Evolutionary conservation across 164 flowering plant species (phyloP).

Genomic region (Litsea cubeba): DNA sequence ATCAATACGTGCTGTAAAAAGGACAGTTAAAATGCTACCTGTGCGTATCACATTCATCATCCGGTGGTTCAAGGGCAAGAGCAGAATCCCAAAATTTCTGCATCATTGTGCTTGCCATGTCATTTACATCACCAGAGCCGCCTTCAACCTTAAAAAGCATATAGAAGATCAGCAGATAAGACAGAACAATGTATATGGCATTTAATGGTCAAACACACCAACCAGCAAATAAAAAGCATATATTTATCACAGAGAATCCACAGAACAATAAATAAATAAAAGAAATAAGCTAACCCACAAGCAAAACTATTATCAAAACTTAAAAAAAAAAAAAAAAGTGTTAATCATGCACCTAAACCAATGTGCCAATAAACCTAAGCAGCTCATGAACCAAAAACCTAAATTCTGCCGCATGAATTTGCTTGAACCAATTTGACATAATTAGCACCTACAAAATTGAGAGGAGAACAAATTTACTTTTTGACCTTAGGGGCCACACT

Average conservation of each 20-base stretch:
- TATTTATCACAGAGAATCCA: not conserved
- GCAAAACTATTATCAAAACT: no score
- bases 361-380: not conserved
- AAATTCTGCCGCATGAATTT: not conserved
- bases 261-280: not conserved
- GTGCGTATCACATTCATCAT: slow-evolving; percentile 74
- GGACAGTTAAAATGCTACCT: slow-evolving; percentile 36
- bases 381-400: not conserved
- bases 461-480: not conserved
- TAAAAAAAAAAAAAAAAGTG: no score
- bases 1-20: not conserved
- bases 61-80: slow-evolving; percentile 74
- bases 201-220: not conserved
- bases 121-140: slow-evolving; percentile 75
- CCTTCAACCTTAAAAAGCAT: slow-evolving; percentile 58
- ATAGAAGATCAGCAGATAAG: not conserved
- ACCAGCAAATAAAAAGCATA: not conserved
- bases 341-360: not conserved
- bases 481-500: not conserved
- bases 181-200: not conserved
- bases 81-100: slow-evolving; percentile 99
- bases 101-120: slow-evolving; percentile 86
- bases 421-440: not conserved
- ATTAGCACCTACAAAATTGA: not conserved
- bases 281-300: not conserved